A percentile compares a stretch with the other conserved stretches of the same genome.
Conservation (phyloP, 352 stramenopile species). For the Phytophthora vignae region DNA sequence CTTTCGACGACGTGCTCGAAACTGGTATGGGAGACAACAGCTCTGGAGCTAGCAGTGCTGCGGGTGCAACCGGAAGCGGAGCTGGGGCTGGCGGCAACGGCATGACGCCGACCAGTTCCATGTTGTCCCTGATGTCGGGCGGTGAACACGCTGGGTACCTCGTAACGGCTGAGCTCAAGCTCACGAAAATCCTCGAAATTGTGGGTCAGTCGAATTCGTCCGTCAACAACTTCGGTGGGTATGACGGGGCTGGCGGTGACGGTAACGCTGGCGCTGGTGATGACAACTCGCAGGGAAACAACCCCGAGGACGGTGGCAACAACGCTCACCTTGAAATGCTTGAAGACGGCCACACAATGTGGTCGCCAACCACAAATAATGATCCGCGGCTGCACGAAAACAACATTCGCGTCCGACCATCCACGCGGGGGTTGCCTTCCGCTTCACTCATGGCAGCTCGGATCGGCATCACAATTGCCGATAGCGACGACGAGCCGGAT, state of each 20-base stretch:
- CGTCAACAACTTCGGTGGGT: constrained; percentile 62
- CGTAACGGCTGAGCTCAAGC: constrained; percentile 71
- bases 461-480: constrained; percentile 37
- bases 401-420: constrained; percentile 77
- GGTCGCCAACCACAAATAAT: constrained; percentile 75
- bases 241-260: constrained; percentile 35
- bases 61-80: constrained; percentile 9
- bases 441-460: constrained; percentile 29
- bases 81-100: background rate
- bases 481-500: constrained; percentile 49
- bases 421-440: constrained; percentile 22
- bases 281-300: constrained; percentile 33
- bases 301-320: constrained; percentile 31
- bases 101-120: constrained; percentile 35
- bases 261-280: constrained; percentile 41
- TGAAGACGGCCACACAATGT: constrained; percentile 64
- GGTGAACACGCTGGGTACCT: constrained; percentile 68
- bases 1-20: constrained; percentile 80
- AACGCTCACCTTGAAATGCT: constrained; percentile 45
- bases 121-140: constrained; percentile 41
- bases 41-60: constrained; percentile 4
- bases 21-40: constrained; percentile 21
- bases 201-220: constrained; percentile 76
- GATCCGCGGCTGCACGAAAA: constrained; percentile 80
- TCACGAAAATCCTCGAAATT: constrained; percentile 81